phyloP scores from a whole-genome alignment of 129 eudicot genomes.

The Ambrosia trifida region DNA sequence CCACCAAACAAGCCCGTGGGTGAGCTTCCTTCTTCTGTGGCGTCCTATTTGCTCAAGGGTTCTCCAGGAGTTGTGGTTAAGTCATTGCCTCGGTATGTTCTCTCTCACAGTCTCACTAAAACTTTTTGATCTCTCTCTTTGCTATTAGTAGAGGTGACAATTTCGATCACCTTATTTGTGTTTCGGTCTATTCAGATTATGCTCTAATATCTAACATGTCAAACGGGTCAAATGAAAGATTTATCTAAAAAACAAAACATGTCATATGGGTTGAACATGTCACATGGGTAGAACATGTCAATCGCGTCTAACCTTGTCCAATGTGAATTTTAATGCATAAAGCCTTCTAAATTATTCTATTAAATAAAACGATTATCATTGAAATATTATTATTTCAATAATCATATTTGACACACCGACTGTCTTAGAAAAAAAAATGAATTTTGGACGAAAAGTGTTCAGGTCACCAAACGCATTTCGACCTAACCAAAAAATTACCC shows the following conservation, averaged over 20 bases:
- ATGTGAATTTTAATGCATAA: background rate
- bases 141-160: background rate
- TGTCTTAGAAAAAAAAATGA: background rate
- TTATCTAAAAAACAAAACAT: background rate
- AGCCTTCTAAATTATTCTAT: background rate
- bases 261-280: background rate
- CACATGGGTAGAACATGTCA: background rate
- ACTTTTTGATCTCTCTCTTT: background rate
- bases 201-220: background rate
- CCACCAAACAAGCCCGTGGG: conserved; percentile 26
- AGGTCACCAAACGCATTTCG: background rate
- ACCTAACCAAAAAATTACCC: background rate
- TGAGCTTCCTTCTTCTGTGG: conserved; percentile 20
- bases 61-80: conserved; percentile 16
- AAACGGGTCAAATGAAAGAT: background rate
- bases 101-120: too few species aligned
- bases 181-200: background rate
- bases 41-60: conserved; percentile 25
- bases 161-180: background rate
- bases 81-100: conserved; percentile 15
- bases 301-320: background rate
- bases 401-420: background rate
- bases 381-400: background rate
- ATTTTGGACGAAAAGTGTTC: background rate
- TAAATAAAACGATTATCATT: background rate